These are phyloP conservation scores for Amanita muscaria DNA, from an alignment of 768 basidiomycete genomes.

Conservation along the genomic window DNA sequence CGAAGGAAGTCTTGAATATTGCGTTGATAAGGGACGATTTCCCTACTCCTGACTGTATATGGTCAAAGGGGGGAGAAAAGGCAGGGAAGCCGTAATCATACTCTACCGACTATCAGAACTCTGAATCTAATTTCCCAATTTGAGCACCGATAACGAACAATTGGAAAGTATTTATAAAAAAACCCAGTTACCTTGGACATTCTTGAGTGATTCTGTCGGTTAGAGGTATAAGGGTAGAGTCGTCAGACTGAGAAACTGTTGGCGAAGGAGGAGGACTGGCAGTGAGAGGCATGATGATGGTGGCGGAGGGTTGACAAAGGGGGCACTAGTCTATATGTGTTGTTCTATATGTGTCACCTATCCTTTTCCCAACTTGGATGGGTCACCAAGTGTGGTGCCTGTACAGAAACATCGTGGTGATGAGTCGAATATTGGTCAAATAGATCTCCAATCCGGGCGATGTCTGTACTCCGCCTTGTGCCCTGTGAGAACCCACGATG, in stretches of 20 bases:
- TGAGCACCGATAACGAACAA: background rate
- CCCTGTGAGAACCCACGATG: no score
- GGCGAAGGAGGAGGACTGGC: background rate
- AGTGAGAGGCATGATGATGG: conserved; percentile 8
- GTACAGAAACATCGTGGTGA: no score
- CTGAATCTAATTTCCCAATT: conserved; percentile 12
- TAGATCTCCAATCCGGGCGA: no score
- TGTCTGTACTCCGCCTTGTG: no score
- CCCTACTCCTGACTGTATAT: conserved; percentile 19
- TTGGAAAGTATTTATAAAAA: no score
- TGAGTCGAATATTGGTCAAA: no score
- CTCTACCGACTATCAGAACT: conserved; percentile 16
- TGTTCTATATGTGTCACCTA: no score
- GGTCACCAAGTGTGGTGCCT: no score
- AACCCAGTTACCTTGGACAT: background rate
- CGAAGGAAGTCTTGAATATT: conserved; percentile 17
- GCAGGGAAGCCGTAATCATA: conserved; percentile 2
- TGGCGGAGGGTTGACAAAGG: no score
- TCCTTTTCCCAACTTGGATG: no score
- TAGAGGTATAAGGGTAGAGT: background rate
- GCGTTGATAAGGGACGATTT: conserved; percentile 23
- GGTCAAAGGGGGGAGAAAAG: background rate
- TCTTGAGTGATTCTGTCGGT: background rate
- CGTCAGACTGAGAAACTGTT: no score
- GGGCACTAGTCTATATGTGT: no score